Evolutionary conservation across 352 stramenopile species (phyloP), one percentile per base, ranked within the genome.

Genomic region (Pythium brachiatum): DNA sequence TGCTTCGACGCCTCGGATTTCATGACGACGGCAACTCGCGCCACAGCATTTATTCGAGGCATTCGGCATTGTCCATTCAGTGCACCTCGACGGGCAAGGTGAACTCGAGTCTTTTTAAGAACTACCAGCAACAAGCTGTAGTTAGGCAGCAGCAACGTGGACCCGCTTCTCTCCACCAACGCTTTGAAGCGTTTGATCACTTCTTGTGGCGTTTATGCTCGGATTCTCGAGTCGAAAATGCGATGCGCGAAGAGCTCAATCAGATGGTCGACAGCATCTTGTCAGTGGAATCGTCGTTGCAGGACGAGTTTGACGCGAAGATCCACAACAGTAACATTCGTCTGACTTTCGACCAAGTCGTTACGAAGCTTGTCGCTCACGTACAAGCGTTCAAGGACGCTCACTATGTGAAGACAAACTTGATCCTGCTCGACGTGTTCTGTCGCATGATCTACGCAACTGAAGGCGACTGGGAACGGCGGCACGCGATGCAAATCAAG

Each of bases 191-290:
- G 12, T 79, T 86, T 29, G 75, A 79, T 21, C 59, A 73, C 15
- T 84, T 89, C 44, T 44, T 89, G 11, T 38, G 54, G 21, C 79
- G 69, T 51, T 58, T 89, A 1, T 70, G 74, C 26, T 62, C 46
- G 1, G 69, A 91, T 31, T 60, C 69, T 8, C 68, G 68, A 21
- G 71, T 85, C 18, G 66, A 82, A n/a, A 58, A 21, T 11, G 72
- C 74, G 7, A 81, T 92, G 60, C 78, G 79, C 27, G 74, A 87
- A 27, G 82, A 92, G n/a, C 69, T 92, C 3, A 88, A 87, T 21
- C 68, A 75, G 26, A 92, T 92, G 82, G 81, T 92, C 0, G 75
- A 81, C 27, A 76, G 75, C 2, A 90, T 92, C 57, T 47, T 92
- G 16, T 70, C 59, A 0, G 70, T 91, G 4, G 76, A 91, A 21